Conservation (phyloP, 805 yeast species). For the Wickerhamiella dianesei region DNA sequence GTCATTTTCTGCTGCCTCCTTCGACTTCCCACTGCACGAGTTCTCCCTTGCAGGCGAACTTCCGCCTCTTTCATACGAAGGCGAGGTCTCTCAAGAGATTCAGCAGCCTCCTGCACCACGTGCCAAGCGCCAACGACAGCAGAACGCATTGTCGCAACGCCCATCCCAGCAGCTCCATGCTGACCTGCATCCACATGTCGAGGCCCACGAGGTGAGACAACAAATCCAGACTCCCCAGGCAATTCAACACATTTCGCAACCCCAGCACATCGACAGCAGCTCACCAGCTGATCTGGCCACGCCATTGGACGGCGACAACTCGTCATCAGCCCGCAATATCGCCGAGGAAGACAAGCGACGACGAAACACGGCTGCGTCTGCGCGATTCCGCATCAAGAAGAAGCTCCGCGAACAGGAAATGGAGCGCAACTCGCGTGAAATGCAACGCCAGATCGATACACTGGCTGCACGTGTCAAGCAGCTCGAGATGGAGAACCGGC, state of each 20-base stretch:
- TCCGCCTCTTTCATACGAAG: constrained; percentile 12
- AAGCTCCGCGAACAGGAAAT: constrained; percentile 84
- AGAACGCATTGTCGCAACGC: neutral
- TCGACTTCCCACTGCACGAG: constrained; percentile 23
- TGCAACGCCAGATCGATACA: constrained; percentile 50
- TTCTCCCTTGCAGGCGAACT: constrained; percentile 25
- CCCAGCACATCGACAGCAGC: neutral
- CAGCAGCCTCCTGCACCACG: constrained; percentile 5
- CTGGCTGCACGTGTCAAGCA: constrained; percentile 68
- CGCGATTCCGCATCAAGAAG: constrained; percentile 84
- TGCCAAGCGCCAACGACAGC: constrained; percentile 4
- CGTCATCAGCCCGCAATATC: constrained; percentile 7
- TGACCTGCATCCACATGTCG: neutral
- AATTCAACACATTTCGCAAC: neutral
- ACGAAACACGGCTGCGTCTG: constrained; percentile 87
- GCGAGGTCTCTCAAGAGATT: constrained; percentile 14
- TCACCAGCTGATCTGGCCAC: neutral
- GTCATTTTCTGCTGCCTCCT: neutral
- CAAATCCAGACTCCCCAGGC: neutral
- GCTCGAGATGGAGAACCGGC: constrained; percentile 82
- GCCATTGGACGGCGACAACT: neutral
- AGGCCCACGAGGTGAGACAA: constrained; percentile 3
- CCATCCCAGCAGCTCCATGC: constrained; percentile 1
- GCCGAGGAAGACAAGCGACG: constrained; percentile 61
- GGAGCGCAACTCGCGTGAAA: constrained; percentile 61